A percentile compares a stretch with the other conserved stretches of the same genome.
phyloP scores from a whole-genome alignment of 2,329 filamentous ascomycete genomes.

The Xylaria sp. region DNA sequence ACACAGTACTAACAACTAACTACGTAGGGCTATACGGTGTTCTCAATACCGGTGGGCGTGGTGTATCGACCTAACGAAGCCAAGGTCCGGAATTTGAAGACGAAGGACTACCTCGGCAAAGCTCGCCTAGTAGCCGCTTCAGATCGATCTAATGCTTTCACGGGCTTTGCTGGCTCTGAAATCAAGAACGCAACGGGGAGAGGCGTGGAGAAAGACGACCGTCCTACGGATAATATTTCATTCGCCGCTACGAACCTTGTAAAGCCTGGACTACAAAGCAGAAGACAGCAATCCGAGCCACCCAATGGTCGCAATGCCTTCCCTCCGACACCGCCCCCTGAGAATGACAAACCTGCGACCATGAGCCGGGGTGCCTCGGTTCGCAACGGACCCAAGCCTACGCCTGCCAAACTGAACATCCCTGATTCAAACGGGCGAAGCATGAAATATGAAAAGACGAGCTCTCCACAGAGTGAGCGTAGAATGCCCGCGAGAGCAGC shows the following conservation, averaged over 20 bases:
- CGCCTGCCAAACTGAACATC: conserved; percentile 72
- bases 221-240: conserved; percentile 84
- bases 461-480: conserved; percentile 57
- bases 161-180: conserved; percentile 82
- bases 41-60: conserved; percentile 96
- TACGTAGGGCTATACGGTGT: conserved; percentile 90
- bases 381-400: conserved; percentile 69
- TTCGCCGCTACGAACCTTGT: conserved; percentile 94
- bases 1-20: conserved; percentile 45
- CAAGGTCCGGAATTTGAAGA: conserved; percentile 97
- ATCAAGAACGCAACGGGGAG: conserved; percentile 73
- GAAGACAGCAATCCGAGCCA: conserved; percentile 86
- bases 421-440: conserved; percentile 62
- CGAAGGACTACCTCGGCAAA: conserved; percentile 97
- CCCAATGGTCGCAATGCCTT: conserved; percentile 84
- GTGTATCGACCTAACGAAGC: conserved; percentile 96
- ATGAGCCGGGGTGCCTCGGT: conserved; percentile 69
- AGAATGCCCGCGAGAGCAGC: conserved; percentile 52
- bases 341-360: conserved; percentile 73
- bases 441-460: conserved; percentile 66
- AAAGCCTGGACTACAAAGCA: conserved; percentile 82
- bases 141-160: conserved; percentile 82
- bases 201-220: conserved; percentile 75
- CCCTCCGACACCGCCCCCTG: conserved; percentile 97
- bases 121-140: conserved; percentile 91